Evolutionary conservation across 164 flowering plant species (phyloP).

Genomic region (Taxillus chinensis): DNA sequence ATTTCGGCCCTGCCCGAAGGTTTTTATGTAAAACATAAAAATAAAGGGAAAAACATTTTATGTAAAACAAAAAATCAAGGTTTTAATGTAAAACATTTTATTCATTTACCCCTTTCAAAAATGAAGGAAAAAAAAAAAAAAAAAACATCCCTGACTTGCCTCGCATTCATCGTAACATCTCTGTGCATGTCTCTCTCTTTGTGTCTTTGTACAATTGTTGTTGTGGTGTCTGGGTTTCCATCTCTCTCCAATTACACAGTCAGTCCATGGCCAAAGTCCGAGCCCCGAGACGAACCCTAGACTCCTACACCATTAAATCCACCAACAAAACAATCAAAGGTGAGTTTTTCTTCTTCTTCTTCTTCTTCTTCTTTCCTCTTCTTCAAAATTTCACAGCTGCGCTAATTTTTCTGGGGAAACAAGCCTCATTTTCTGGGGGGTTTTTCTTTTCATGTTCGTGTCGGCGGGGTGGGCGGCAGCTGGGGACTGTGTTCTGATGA

Average conservation of each 20-base stretch:
- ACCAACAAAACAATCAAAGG: slow-evolving; percentile 51
- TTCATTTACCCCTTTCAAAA: too few species aligned
- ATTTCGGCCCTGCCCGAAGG: too few species aligned
- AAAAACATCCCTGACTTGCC: background rate
- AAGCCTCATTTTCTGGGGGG: background rate
- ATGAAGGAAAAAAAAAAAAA: background rate
- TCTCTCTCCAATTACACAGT: background rate
- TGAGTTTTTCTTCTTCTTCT: slow-evolving; percentile 9
- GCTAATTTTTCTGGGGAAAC: background rate
- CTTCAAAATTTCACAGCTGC: background rate
- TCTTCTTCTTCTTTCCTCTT: background rate
- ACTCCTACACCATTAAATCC: slow-evolving; percentile 53
- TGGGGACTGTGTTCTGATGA: slow-evolving; percentile 67
- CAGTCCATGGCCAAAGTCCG: slow-evolving; percentile 53
- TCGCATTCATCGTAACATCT: too few species aligned
- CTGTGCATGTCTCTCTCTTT: background rate
- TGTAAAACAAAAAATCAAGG: too few species aligned
- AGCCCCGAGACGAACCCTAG: slow-evolving; percentile 38
- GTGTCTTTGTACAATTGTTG: background rate
- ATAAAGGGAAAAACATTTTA: too few species aligned
- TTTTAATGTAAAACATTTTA: too few species aligned
- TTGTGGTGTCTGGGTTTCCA: background rate
- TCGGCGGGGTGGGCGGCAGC: slow-evolving; percentile 18
- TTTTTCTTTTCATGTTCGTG: too few species aligned
- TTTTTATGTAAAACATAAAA: too few species aligned